Evolutionary conservation across 495 filamentous ascomycete species (phyloP), one percentile per base, ranked within the genome.

Genomic region (Penicillium alfredii): DNA sequence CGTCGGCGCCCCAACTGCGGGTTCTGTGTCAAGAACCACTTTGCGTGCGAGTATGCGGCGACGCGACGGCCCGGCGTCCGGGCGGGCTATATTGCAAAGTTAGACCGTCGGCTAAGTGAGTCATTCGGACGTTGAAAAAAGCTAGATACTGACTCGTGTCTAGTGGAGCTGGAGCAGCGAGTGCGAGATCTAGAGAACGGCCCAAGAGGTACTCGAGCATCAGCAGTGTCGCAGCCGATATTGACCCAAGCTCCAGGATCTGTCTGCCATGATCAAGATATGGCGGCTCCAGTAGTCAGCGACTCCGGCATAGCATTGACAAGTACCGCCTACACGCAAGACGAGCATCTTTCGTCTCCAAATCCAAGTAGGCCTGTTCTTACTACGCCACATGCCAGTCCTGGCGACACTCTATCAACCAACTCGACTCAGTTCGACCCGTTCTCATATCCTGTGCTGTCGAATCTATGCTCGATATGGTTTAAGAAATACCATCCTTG

Each of bases 401-500:
- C 23, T n/a, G 36, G 38, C 20, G 17, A 47, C 18, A 22, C 28
- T 3, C 14, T 35, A 42, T 33, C 8, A 42, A 26, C 37, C 6
- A 32, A 21, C 8, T 32, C 12, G 15, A n/a, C 30, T 6, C 45
- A 44, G 10, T 39, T 53, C 23, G 34, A 41, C 27, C 48, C 43
- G 9, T 21, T 52, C n/a, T 24, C 40, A 14, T 33, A 31, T 30
- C 27, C 11, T 8, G 28, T 35, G 6, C 23, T 30, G 17, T 39
- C 30, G 32, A 49, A 61, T 23, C 45, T 59, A 6, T 57, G 53
- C 29, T 32, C 18, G 2, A 44, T 45, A 1, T 61, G 55, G 58
- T 59, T 61, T 33, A 38, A 51, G 23, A 48, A 45, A 24, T 59
- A 57, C 33, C 58, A 61, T 38, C 33, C 43, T 10, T 61, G 58